A percentile compares a stretch with the other conserved stretches of the same genome.
These are phyloP conservation scores for Verticillium tricorpus DNA, from an alignment of 2,329 filamentous ascomycete species.

Conservation along the genomic window DNA sequence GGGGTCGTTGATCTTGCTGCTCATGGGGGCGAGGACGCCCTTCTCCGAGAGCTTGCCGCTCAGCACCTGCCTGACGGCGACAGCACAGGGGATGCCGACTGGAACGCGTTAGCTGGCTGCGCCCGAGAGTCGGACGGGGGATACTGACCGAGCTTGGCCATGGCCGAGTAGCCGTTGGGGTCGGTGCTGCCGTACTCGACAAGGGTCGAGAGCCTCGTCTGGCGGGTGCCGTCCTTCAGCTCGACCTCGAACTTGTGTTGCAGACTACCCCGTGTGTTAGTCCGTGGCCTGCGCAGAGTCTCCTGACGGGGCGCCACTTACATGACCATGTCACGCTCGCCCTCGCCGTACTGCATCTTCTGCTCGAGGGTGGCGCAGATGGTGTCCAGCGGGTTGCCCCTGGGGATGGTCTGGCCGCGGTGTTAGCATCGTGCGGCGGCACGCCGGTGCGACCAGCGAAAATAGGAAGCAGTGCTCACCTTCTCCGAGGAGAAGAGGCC, in stretches of 20 bases:
- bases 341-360: constrained; percentile 84
- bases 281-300: too few relatives aligned
- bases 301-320: too few relatives aligned
- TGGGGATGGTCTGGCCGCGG: constrained; percentile 54
- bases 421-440: too few relatives aligned
- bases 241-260: constrained; percentile 84
- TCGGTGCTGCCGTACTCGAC: constrained; percentile 67
- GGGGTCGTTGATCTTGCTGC: constrained; percentile 63
- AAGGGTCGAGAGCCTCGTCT: constrained; percentile 77
- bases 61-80: constrained; percentile 72
- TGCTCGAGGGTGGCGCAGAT: constrained; percentile 82
- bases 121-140: too few relatives aligned
- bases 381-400: constrained; percentile 82
- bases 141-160: constrained; percentile 59
- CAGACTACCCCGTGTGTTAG: constrained; percentile 27
- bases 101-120: too few relatives aligned
- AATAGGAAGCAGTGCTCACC: too few relatives aligned
- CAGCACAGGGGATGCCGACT: constrained; percentile 63
- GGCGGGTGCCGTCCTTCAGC: constrained; percentile 69
- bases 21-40: constrained; percentile 75
- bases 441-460: too few relatives aligned
- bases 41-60: constrained; percentile 68
- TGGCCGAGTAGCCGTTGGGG: constrained; percentile 73
- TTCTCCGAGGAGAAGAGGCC: constrained; percentile 60
- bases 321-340: constrained; percentile 80